These are phyloP conservation scores for Trichoderma asperellum DNA, from an alignment of 2,329 filamentous ascomycete genomes.

Conservation along the genomic window DNA sequence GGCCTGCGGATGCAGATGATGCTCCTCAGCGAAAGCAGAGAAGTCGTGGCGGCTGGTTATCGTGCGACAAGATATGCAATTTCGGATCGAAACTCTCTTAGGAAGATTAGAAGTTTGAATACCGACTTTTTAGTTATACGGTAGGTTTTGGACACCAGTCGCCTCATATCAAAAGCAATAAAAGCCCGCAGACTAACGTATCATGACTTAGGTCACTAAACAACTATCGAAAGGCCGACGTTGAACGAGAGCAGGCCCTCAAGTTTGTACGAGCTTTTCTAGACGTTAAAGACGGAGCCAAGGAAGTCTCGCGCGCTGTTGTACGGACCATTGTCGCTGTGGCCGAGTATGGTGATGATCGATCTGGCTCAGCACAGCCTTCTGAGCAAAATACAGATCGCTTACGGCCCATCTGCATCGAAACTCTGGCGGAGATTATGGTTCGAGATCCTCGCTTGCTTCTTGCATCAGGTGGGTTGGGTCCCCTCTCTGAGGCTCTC, in stretches of 20 bases:
- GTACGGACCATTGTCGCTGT: slow-evolving; percentile 89
- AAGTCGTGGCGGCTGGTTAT: slow-evolving; percentile 94
- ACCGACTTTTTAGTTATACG: slow-evolving; percentile 89
- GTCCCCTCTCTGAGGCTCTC: slow-evolving; percentile 86
- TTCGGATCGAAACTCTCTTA: slow-evolving; percentile 85
- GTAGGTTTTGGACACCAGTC: slow-evolving; percentile 31
- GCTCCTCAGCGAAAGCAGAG: slow-evolving; percentile 92
- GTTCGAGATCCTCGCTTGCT: slow-evolving; percentile 82
- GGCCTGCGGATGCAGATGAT: slow-evolving; percentile 92
- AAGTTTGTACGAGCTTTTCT: slow-evolving; percentile 96
- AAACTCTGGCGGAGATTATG: slow-evolving; percentile 90
- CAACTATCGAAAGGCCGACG: slow-evolving; percentile 95
- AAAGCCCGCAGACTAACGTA: neutral
- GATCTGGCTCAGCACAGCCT: slow-evolving; percentile 72
- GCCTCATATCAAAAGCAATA: neutral
- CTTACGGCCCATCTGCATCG: slow-evolving; percentile 84
- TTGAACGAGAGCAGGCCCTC: slow-evolving; percentile 93
- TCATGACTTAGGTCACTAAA: slow-evolving; percentile 68
- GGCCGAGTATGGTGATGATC: slow-evolving; percentile 84
- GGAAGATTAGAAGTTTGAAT: slow-evolving; percentile 83
- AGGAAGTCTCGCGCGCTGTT: slow-evolving; percentile 83
- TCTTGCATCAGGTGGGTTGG: slow-evolving; percentile 81
- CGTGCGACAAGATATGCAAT: slow-evolving; percentile 92
- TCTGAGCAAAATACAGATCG: slow-evolving; percentile 79
- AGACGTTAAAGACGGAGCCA: slow-evolving; percentile 89